Evolutionary conservation across 2,329 filamentous ascomycete species (phyloP).

Genomic region (Aspergillus neotritici): DNA sequence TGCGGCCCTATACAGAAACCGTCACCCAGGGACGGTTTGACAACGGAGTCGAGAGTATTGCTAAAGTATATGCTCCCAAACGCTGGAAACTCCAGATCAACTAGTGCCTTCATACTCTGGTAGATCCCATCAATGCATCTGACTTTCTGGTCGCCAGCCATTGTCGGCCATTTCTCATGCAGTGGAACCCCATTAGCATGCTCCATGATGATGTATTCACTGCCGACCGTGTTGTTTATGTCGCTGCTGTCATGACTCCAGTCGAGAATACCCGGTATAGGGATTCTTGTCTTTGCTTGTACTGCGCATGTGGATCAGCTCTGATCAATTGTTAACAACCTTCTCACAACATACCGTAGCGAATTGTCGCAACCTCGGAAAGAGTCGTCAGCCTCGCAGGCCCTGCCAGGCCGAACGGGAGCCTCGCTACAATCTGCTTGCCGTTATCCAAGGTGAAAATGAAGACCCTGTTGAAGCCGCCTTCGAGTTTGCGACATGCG

Average conservation of each 20-base stretch:
- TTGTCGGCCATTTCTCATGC: conserved; percentile 27
- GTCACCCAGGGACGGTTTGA: conserved; percentile 15
- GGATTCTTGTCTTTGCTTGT: conserved; percentile 34
- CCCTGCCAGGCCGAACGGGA: conserved; percentile 39
- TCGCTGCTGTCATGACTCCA: conserved; percentile 35
- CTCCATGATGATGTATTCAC: conserved; percentile 40
- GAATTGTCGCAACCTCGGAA: conserved; percentile 45
- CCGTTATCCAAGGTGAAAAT: conserved; percentile 38
- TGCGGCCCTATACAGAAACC: conserved; percentile 30
- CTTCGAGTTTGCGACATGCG: conserved; percentile 40
- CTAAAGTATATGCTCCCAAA: conserved; percentile 35
- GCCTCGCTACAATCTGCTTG: conserved; percentile 34
- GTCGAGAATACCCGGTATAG: conserved; percentile 40
- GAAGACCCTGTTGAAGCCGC: conserved; percentile 43
- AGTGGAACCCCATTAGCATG: conserved; percentile 31
- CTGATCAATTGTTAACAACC: neutral
- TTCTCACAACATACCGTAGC: conserved; percentile 30
- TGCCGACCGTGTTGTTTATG: conserved; percentile 27
- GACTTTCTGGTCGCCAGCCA: conserved; percentile 26
- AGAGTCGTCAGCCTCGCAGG: conserved; percentile 32
- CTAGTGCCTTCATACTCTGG: conserved; percentile 3
- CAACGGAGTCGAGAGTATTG: conserved; percentile 12
- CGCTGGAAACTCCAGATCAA: conserved; percentile 27
- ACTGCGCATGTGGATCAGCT: conserved; percentile 21
- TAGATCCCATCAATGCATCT: conserved; percentile 15